Conservation (phyloP, 2,329 filamentous ascomycete species). For the Leptographium radiaticola region DNA sequence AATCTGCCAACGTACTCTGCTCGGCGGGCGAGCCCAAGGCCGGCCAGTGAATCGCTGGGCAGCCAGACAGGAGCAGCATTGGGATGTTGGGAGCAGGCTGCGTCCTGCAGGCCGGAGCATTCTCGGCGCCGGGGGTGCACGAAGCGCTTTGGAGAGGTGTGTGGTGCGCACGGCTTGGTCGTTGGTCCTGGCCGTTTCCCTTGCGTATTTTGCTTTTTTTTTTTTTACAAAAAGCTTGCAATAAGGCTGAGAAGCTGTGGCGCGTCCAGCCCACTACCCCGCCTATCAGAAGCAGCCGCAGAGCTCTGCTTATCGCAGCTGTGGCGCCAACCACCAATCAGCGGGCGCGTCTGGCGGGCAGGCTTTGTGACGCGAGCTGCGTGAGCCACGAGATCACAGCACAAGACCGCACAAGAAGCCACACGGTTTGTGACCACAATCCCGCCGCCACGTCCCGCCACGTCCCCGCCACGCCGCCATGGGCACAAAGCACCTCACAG, state of each 20-base stretch:
- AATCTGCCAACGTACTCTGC: neutral
- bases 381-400: neutral
- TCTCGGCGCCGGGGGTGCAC: neutral
- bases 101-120: slow-evolving; percentile 4
- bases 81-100: neutral
- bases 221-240: neutral
- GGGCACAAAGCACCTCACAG: slow-evolving; percentile 14
- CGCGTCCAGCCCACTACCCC: neutral
- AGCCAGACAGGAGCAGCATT: neutral
- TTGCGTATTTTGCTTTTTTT: neutral
- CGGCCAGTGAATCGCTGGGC: neutral
- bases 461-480: neutral
- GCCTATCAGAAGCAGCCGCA: neutral
- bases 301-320: neutral
- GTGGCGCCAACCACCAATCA: slow-evolving; percentile 1
- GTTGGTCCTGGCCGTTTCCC: too few species aligned
- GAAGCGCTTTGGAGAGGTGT: neutral
- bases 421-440: too few species aligned
- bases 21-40: neutral
- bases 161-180: too few species aligned
- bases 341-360: neutral
- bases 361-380: neutral
- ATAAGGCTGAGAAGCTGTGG: neutral
- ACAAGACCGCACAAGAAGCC: too few species aligned
- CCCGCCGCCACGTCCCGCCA: too few species aligned